Evolutionary conservation across 345 rosid species (phyloP), one percentile per base, ranked within the genome.

Genomic region (Sisymbrium altissimum): DNA sequence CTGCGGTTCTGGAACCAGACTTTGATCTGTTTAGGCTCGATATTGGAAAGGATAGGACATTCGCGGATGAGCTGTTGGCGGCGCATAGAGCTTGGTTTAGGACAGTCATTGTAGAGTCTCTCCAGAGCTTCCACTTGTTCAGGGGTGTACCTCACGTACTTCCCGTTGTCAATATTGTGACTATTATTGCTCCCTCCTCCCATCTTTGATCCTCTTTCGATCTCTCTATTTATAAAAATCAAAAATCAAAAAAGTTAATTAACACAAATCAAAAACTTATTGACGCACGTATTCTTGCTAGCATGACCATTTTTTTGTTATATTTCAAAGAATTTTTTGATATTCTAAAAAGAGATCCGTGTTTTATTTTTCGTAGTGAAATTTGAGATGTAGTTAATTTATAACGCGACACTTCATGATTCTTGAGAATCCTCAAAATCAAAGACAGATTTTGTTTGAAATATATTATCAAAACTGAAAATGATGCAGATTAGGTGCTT

Each of bases 1-100:
- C 99, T 92, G 84, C 98, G 96, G 69, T 96, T 96, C 54, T 96
- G 99, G 70, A 96, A 96, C 99, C 99, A 96, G 74, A 96, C 98
- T 87, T 96, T 96, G 93, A 96, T 96, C 87, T 96, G 99, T 84
- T 92, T 96, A 44, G 99, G 95, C 76, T 96, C 99, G 56, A 96
- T 89, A 84, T 96, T 86, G 73, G 93, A 73, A 75, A 96, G 85
- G 81, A 92, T 89, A 77, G 98, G 97, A 77, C 97, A 96, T 76
- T 96, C 99, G 19, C 98, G 86, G 70, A 96, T 90, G 78, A 96
- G 81, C 83, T 96, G 99, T 73, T 92, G 99, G 76, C 99, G 85
- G 5, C 99, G 85, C 79, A 96, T 74, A 45, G 98, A 96, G 64
- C 96, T 96, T 10, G 99, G 99, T 76, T 96, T 96, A 12, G 99